Evolutionary conservation across 108 stramenopile species (phyloP), one percentile per base, ranked within the genome.

Genomic region (Ochromonas danica): DNA sequence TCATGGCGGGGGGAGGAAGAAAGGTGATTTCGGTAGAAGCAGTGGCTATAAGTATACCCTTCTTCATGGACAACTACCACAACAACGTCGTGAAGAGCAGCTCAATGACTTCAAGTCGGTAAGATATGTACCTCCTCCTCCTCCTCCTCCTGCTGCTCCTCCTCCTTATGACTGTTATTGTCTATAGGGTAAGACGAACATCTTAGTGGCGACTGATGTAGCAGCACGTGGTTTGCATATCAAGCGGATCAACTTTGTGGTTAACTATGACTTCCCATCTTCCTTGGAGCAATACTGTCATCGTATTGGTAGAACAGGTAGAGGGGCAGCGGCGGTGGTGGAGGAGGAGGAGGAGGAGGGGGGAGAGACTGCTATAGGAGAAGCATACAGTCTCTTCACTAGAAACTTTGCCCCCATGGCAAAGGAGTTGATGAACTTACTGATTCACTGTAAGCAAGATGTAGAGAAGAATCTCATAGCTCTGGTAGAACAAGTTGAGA

Each of bases 221-320:
- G 90, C 90, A 22, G 87, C 89, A 28, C 79, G 90, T 1, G 90
- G 90, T 1, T 77, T 90, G n/a, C 89, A 90, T 85, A 89, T 90
- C 61, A 70, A 75, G 40, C 36, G 40, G 27, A 6, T 75, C 3
- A 3, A 25, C 14, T 75, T 35, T 60, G 72, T 75, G 14, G 40
- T 75, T 36, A 75, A 75, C 31, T 75, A 75, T 36, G 72, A 75
- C 43, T 80, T 80, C 79, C 79, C 79, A 2, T 27, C 71, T 6
- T 1, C 0, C 14, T 38, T 80, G 0, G 79, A 80, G 57, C 3
- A 33, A 27, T 80, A 80, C 67, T 67, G 62, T 62, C 79, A 80
- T 65, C 79, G 79, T 62, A 39, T 80, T 33, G 79, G 79, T 40
- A 63, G 79, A 39, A 35, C 17, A 14, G 79, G 79, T 38, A 61